Conservation (phyloP, 1,139 yeast species). For the Protomyces macrosporus region DNA sequence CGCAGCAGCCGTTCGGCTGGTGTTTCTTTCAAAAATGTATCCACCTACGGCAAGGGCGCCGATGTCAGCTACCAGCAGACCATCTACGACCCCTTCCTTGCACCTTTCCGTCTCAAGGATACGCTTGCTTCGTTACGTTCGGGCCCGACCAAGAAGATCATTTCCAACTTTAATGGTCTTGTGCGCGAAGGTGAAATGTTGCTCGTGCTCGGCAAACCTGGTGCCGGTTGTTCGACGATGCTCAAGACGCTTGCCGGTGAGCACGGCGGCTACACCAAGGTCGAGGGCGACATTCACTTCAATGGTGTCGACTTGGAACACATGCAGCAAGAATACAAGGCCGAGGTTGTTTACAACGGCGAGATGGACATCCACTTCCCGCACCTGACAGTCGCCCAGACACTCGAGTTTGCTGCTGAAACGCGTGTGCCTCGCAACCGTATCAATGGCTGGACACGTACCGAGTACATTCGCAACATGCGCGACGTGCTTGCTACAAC, state of each 20-base stretch:
- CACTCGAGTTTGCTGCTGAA: slow-evolving; percentile 59
- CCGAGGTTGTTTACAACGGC: slow-evolving; percentile 68
- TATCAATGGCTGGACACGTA: slow-evolving; percentile 53
- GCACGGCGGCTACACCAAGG: slow-evolving; percentile 60
- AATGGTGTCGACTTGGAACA: slow-evolving; percentile 49
- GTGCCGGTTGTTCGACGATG: slow-evolving; percentile 52
- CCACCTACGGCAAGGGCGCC: slow-evolving; percentile 70
- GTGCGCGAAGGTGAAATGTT: slow-evolving; percentile 53
- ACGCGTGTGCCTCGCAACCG: slow-evolving; percentile 63
- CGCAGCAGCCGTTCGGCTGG: slow-evolving; percentile 42
- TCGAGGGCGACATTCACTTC: slow-evolving; percentile 48
- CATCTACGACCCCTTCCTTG: slow-evolving; percentile 65
- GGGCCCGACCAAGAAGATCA: slow-evolving; percentile 51
- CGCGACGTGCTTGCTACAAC: slow-evolving; percentile 67
- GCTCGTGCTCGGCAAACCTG: slow-evolving; percentile 44
- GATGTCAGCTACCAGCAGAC: slow-evolving; percentile 61
- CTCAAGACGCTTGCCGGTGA: slow-evolving; percentile 55
- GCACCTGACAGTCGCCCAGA: slow-evolving; percentile 64
- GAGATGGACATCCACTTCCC: slow-evolving; percentile 55
- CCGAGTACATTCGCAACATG: slow-evolving; percentile 55
- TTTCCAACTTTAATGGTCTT: slow-evolving; percentile 44
- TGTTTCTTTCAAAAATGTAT: slow-evolving; percentile 58
- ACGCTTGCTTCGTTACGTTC: slow-evolving; percentile 46
- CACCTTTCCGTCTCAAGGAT: slow-evolving; percentile 40
- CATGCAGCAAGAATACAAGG: slow-evolving; percentile 51